These are phyloP conservation scores for Alternaria ethzedia DNA, from an alignment of 2,329 filamentous ascomycete species.

Conservation along the genomic window DNA sequence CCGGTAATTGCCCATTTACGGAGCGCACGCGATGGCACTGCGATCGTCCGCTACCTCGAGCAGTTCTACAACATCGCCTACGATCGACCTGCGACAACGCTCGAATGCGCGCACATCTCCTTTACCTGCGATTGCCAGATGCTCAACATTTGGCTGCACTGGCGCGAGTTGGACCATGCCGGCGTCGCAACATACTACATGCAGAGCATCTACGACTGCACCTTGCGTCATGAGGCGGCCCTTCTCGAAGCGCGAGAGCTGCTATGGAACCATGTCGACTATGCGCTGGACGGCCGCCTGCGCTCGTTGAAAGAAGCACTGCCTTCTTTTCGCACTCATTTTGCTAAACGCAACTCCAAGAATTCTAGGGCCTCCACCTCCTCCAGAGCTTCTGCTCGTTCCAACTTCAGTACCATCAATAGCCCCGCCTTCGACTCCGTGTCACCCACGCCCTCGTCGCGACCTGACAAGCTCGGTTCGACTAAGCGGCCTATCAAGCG, in stretches of 20 bases:
- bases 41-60: slow-evolving; percentile 13
- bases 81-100: slow-evolving; percentile 2
- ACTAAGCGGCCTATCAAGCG: too few species aligned
- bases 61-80: slow-evolving; percentile 9
- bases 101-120: slow-evolving; percentile 12
- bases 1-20: slow-evolving; percentile 2
- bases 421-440: background rate
- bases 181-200: slow-evolving; percentile 11
- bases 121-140: slow-evolving; percentile 13
- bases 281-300: slow-evolving; percentile 9
- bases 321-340: slow-evolving; percentile 4
- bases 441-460: slow-evolving; percentile 5
- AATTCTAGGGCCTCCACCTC: background rate
- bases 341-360: slow-evolving; percentile 7
- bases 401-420: background rate
- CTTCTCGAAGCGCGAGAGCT: slow-evolving; percentile 10
- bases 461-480: too few species aligned
- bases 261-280: slow-evolving; percentile 16
- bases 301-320: slow-evolving; percentile 9
- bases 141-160: slow-evolving; percentile 16
- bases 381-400: background rate
- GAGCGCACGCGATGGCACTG: slow-evolving; percentile 8
- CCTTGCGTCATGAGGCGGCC: slow-evolving; percentile 12
- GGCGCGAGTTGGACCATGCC: slow-evolving; percentile 9
- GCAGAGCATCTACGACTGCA: slow-evolving; percentile 16